Evolutionary conservation across 805 yeast species (phyloP).

Genomic region (Aciculoconidium aculeatum): DNA sequence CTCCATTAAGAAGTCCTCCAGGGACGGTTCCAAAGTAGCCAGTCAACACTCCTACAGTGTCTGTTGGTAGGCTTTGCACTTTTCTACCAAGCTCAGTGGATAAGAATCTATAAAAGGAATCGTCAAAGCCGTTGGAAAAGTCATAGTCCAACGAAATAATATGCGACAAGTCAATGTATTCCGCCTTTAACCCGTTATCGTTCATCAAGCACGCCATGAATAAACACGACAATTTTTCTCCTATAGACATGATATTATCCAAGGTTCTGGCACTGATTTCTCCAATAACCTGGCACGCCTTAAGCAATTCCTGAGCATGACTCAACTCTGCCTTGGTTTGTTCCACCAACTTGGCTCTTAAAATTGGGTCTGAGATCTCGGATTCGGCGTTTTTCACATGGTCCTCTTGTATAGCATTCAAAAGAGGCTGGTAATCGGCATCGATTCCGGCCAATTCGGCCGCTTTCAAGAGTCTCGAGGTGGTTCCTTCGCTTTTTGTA

Average conservation of each 20-base stretch:
- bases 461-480: slow-evolving; percentile 77
- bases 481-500: slow-evolving; percentile 92
- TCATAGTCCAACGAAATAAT: slow-evolving; percentile 62
- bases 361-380: slow-evolving; percentile 38
- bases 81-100: slow-evolving; percentile 47
- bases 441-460: slow-evolving; percentile 71
- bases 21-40: slow-evolving; percentile 97
- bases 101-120: slow-evolving; percentile 53
- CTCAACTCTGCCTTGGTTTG: slow-evolving; percentile 64
- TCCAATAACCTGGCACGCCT: slow-evolving; percentile 87
- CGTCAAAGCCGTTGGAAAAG: slow-evolving; percentile 57
- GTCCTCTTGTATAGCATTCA: slow-evolving; percentile 69
- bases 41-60: slow-evolving; percentile 80
- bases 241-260: slow-evolving; percentile 87
- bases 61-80: slow-evolving; percentile 34
- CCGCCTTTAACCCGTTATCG: slow-evolving; percentile 74
- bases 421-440: slow-evolving; percentile 49
- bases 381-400: slow-evolving; percentile 68
- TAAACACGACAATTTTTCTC: slow-evolving; percentile 87
- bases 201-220: slow-evolving; percentile 83
- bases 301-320: slow-evolving; percentile 60
- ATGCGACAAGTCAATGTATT: slow-evolving; percentile 71
- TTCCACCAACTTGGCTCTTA: slow-evolving; percentile 49
- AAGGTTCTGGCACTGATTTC: slow-evolving; percentile 85
- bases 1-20: slow-evolving; percentile 87